Percentiles rank a stretch among this genome's conserved stretches.
Conservation (phyloP, 108 stramenopile genomes). For the Chaetoceros muelleri region DNA sequence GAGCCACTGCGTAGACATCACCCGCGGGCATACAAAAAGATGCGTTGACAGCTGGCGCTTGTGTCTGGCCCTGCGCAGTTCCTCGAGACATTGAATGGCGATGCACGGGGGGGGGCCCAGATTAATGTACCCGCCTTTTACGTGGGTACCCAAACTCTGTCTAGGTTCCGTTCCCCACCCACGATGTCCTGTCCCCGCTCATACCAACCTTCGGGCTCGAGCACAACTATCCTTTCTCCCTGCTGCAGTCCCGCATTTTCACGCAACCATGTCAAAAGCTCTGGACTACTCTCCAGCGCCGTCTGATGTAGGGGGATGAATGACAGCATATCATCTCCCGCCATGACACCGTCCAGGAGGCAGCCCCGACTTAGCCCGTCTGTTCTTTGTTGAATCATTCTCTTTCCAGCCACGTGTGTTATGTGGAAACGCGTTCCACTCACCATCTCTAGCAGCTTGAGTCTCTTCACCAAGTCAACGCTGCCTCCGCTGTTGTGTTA, state of each 20-base stretch:
- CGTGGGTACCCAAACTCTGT: slow-evolving; percentile 15
- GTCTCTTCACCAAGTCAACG: slow-evolving; percentile 2
- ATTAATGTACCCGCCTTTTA: slow-evolving; percentile 1
- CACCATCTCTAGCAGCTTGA: slow-evolving; percentile 1
- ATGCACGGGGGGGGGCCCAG: slow-evolving; percentile 25
- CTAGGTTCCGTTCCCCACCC: neutral
- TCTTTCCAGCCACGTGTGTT: slow-evolving; percentile 10
- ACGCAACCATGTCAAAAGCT: slow-evolving; percentile 8
- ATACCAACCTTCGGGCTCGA: slow-evolving; percentile 3
- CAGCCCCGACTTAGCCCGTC: slow-evolving; percentile 15
- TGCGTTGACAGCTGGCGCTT: slow-evolving; percentile 16
- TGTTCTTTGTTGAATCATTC: slow-evolving; percentile 19
- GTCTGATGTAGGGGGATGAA: slow-evolving; percentile 11
- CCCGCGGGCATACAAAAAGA: slow-evolving; percentile 15
- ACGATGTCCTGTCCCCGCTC: neutral
- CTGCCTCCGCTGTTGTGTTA: too few relatives aligned
- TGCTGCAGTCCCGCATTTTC: too few relatives aligned
- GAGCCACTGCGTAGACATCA: slow-evolving; percentile 11
- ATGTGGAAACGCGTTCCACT: neutral
- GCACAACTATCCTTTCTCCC: too few relatives aligned
- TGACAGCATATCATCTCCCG: slow-evolving; percentile 11
- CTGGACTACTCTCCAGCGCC: slow-evolving; percentile 1
- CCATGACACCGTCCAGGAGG: slow-evolving; percentile 17
- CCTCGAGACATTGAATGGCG: slow-evolving; percentile 20
- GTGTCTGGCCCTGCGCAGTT: slow-evolving; percentile 16